Evolutionary conservation across 768 basidiomycete genomes (phyloP), one percentile per base, ranked within the genome.

Genomic region (Trametopsis cervina): DNA sequence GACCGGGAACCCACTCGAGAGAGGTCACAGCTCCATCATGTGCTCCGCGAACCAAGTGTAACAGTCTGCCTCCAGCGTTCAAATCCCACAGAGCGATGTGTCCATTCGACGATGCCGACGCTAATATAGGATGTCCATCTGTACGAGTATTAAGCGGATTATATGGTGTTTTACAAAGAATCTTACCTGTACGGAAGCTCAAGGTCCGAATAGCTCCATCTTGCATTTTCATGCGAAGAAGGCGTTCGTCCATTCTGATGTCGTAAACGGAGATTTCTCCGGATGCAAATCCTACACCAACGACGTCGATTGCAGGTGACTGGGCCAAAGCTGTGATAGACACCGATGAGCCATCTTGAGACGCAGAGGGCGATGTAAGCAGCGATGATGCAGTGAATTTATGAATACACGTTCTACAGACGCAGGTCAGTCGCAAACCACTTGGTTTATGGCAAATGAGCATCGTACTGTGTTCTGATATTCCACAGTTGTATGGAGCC

Each of bases 401-500:
- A 65, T 96, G 83, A 52, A 99, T 87, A 60, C 86, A 82, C 1
- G 81, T 77, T 59, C 92, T 96, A 56, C 37, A 38, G 21, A 18
- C n/a, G 37, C 25, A 20, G 25, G 6, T 22, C 40, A 21, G 25
- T 37, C 26, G 9, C 24, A 49, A 50, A 38, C 18, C 25, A 17
- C 6, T 36, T 5, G 4, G 4, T 12, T n/a, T n/a, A n/a, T n/a
- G n/a, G n/a, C n/a, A n/a, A n/a, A n/a, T n/a, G n/a, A n/a, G n/a
- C n/a, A n/a, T 66, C 82, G 54, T 49, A 90, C 90, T 78, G 77
- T 10, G 92, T 84, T 6, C 83, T 76, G 53, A 91, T 81, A 64
- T 98, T 99, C 92, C 92, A 98, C n/a, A 99, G 66, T 51, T 96
- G 89, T 58, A 98, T 67, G 37, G 67, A 70, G 3, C 96, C 96